phyloP scores from a whole-genome alignment of 2,329 filamentous ascomycete genomes.

The Diaporthe australafricana region DNA sequence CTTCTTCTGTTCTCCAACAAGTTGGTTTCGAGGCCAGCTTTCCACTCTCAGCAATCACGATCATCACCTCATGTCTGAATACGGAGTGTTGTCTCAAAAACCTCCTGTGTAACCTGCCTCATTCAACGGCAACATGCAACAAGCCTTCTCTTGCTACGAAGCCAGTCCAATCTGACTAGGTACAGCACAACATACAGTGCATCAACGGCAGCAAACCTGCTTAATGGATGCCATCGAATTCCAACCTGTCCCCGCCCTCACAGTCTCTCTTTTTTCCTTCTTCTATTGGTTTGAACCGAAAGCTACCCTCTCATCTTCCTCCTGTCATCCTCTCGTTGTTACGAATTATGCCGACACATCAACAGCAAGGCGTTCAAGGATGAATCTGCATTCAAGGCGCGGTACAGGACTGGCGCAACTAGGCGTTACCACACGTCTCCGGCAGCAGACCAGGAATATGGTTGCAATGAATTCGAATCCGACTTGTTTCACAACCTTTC shows the following conservation, averaged over 20 bases:
- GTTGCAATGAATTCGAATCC: background rate
- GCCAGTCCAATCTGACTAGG: background rate
- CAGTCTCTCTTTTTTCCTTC: background rate
- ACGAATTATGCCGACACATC: background rate
- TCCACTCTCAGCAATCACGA: background rate
- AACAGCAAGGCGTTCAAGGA: background rate
- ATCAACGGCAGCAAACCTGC: background rate
- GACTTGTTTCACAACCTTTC: background rate
- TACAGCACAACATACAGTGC: background rate
- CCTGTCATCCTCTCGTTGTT: background rate
- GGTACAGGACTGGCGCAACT: background rate
- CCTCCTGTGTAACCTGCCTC: background rate
- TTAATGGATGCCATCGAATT: background rate
- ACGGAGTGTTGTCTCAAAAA: background rate
- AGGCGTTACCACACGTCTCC: background rate
- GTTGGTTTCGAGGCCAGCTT: background rate
- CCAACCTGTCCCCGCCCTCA: background rate
- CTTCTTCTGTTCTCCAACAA: background rate
- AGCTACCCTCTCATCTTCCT: too few species aligned
- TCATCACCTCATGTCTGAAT: background rate
- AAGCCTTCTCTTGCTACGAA: background rate
- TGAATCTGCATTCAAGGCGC: background rate
- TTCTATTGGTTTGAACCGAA: background rate
- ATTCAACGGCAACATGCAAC: background rate
- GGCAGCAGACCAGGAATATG: background rate